These are phyloP conservation scores for Backusella liffmaniae DNA, from an alignment of 192 early-diverging fungal genomes.

Conservation along the genomic window DNA sequence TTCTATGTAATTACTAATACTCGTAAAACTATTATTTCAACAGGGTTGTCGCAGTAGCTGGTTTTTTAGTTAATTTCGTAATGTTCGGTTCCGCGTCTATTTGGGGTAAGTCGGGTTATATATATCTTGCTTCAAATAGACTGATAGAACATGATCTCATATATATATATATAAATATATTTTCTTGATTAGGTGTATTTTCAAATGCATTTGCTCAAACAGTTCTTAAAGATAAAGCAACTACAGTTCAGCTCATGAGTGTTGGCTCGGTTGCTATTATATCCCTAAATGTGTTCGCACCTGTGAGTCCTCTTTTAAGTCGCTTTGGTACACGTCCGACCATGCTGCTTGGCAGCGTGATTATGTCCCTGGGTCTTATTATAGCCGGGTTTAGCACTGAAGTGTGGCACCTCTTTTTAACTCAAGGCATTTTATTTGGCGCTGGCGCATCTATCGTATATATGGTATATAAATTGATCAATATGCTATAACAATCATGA, in stretches of 20 bases:
- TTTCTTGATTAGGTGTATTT: slow-evolving; percentile 22
- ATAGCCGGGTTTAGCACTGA: slow-evolving; percentile 32
- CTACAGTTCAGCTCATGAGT: slow-evolving; percentile 23
- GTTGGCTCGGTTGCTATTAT: slow-evolving; percentile 12
- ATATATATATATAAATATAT: background rate
- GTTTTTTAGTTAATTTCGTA: slow-evolving; percentile 13
- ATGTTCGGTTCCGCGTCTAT: slow-evolving; percentile 15
- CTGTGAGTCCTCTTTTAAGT: slow-evolving; percentile 12
- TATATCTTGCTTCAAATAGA: background rate
- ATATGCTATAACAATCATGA: background rate
- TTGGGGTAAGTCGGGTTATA: slow-evolving; percentile 7
- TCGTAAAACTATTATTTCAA: background rate
- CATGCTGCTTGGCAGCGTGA: slow-evolving; percentile 21
- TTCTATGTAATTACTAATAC: background rate
- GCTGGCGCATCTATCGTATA: slow-evolving; percentile 40
- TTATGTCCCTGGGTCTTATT: slow-evolving; percentile 26
- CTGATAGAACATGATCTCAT: background rate
- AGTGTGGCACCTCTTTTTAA: slow-evolving; percentile 62
- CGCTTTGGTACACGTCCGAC: slow-evolving; percentile 2
- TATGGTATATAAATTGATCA: background rate
- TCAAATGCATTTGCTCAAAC: slow-evolving; percentile 17
- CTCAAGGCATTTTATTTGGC: slow-evolving; percentile 61
- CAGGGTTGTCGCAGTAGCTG: slow-evolving; percentile 11
- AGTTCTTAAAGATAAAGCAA: slow-evolving; percentile 12
- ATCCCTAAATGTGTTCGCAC: slow-evolving; percentile 11